A percentile compares a stretch with the other conserved stretches of the same genome.
phyloP scores from a whole-genome alignment of 1,139 yeast genomes.

The Suhomyces kunorum region DNA sequence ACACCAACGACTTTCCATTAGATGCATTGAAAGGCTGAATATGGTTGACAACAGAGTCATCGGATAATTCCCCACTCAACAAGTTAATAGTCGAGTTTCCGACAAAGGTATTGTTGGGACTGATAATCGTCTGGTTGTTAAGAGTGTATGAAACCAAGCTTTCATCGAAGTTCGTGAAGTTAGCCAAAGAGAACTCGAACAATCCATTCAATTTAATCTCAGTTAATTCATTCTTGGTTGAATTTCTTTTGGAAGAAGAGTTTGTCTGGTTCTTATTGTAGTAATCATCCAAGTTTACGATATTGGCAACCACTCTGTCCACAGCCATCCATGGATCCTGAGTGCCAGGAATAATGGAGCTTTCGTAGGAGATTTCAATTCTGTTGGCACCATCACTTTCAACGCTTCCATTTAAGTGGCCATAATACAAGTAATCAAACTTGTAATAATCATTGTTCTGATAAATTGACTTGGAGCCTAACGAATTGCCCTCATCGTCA shows the following conservation, averaged over 20 bases:
- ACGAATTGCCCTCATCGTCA: constrained; percentile 45
- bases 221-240: constrained; percentile 25
- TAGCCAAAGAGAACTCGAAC: constrained; percentile 76
- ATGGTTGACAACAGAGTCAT: constrained; percentile 43
- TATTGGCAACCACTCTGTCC: constrained; percentile 62
- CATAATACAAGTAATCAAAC: constrained; percentile 75
- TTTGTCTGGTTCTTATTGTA: constrained; percentile 34
- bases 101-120: constrained; percentile 43
- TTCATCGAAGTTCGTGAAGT: constrained; percentile 56
- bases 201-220: constrained; percentile 60
- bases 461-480: constrained; percentile 52
- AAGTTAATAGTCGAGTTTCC: constrained; percentile 70
- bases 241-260: constrained; percentile 19
- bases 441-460: constrained; percentile 82
- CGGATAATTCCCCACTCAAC: constrained; percentile 54
- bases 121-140: constrained; percentile 31
- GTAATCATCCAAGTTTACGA: constrained; percentile 51
- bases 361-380: constrained; percentile 47
- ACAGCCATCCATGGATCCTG: constrained; percentile 63
- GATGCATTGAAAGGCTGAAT: constrained; percentile 30
- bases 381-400: constrained; percentile 46
- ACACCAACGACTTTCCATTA: constrained; percentile 28
- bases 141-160: constrained; percentile 29
- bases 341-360: constrained; percentile 29
- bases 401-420: constrained; percentile 58